Conservation (phyloP, 176 grass and related monocot species). For the Secale cereale region DNA sequence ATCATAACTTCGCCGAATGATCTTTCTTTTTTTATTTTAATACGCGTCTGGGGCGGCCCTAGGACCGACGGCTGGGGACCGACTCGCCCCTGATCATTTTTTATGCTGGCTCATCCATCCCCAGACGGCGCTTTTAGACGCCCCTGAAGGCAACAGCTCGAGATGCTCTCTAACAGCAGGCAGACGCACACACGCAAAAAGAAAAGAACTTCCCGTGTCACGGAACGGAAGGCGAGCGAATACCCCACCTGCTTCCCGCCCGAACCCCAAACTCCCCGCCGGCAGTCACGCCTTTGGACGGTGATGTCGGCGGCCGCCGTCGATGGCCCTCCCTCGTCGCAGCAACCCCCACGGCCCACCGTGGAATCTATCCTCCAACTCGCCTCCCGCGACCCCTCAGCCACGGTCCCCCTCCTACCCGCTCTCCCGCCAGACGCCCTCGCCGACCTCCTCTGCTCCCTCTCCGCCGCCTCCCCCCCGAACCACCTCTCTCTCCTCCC, state of each 20-base stretch:
- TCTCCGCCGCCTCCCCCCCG: slow-evolving; percentile 25
- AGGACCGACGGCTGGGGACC: too few species aligned
- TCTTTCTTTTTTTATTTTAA: too few species aligned
- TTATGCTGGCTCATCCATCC: too few species aligned
- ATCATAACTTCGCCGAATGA: too few species aligned
- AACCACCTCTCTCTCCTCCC: slow-evolving; percentile 28
- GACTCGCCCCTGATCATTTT: too few species aligned
- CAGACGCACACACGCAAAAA: too few species aligned
- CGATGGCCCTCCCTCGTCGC: slow-evolving; percentile 1
- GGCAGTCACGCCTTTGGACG: neutral
- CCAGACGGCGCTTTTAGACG: too few species aligned
- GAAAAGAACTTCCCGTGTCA: neutral
- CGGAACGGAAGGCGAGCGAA: neutral
- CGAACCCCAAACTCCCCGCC: neutral
- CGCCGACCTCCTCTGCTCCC: slow-evolving; percentile 22
- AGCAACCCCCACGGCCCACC: neutral
- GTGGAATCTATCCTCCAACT: slow-evolving; percentile 17
- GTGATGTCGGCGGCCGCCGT: slow-evolving; percentile 27
- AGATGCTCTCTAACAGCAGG: too few species aligned
- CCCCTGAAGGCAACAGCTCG: too few species aligned
- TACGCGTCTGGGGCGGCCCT: too few species aligned
- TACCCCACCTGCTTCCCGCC: neutral
- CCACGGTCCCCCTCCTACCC: slow-evolving; percentile 23
- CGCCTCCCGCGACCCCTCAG: slow-evolving; percentile 31
- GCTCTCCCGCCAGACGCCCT: slow-evolving; percentile 19